Percentiles rank a stretch among this genome's conserved stretches.
These are phyloP conservation scores for Arxiozyma telluris DNA, from an alignment of 1,139 yeast genomes.

Conservation along the genomic window DNA sequence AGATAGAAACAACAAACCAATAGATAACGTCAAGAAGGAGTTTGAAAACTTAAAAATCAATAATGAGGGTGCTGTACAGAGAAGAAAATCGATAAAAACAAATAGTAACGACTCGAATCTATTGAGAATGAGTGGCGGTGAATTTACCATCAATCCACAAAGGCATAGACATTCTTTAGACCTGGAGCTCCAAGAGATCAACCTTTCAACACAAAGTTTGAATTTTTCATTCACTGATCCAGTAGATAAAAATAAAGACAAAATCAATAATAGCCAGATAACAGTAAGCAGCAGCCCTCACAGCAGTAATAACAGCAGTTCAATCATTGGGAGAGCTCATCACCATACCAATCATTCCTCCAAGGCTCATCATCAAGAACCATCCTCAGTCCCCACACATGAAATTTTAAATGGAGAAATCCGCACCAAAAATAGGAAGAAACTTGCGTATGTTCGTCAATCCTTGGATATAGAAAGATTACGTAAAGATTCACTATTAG, in stretches of 20 bases:
- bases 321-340: neutral
- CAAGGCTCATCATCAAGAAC: neutral
- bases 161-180: constrained; percentile 19
- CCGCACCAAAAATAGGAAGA: neutral
- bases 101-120: neutral
- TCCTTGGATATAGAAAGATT: constrained; percentile 25
- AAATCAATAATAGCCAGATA: neutral
- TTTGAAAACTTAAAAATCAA: neutral
- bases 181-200: constrained; percentile 25
- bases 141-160: neutral
- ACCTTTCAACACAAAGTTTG: constrained; percentile 18
- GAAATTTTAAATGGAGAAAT: neutral
- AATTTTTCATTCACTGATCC: neutral
- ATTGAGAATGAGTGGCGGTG: neutral
- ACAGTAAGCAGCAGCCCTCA: neutral
- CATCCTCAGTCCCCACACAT: neutral
- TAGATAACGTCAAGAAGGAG: neutral
- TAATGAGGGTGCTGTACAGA: neutral
- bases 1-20: constrained; percentile 10
- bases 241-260: neutral
- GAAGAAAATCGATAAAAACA: neutral
- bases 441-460: constrained; percentile 20
- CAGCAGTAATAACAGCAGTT: neutral
- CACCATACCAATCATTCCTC: neutral
- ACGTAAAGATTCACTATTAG: constrained; percentile 16